Evolutionary conservation across 2,329 filamentous ascomycete genomes (phyloP), one percentile per base, ranked within the genome.

Genomic region (Periconia sp.): DNA sequence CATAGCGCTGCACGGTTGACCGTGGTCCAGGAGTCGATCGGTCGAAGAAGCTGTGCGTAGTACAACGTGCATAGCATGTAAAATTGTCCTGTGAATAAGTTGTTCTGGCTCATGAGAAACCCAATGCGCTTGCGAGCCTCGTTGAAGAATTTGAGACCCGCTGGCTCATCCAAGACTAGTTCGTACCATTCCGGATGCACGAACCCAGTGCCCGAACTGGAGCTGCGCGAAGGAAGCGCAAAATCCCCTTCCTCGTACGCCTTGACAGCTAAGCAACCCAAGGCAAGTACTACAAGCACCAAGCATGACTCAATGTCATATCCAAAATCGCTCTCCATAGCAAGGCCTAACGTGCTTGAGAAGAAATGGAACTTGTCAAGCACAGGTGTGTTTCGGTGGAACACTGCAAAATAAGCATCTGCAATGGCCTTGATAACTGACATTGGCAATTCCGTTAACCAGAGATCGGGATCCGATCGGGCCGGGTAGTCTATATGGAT

Each of bases 1-100:
- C 79, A 81, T 3, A 78, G 70, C 0, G 78, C 79, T 6, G 81
- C 81, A 41, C 80, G 76, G 52, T 79, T 79, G 19, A 82, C 77
- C 66, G 79, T 81, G 18, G 77, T 75, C 79, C 80, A 83, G 3
- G 79, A 79, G 56, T 83, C 81, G 57, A 82, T 76, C 0, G 80
- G 80, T 30, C 81, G 79, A 20, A 82, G 63, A 0, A 79, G 76
- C 55, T 83, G 81, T 8, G 75, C 78, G 56, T 81, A 82, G 58
- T 81, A 82, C 42, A 80, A 68, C 62, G 79, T 81, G 3, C 75
- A 78, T 5, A 82, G 68, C 54, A 83, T 73, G 56, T 82, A 80
- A 54, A 79, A 82, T 59, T 83, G 81, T 53, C 78, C 81, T 33
- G 76, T 77, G 59, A 79, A 79, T 5, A 83, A 60, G 46, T 79